Evolutionary conservation across 2,329 filamentous ascomycete genomes (phyloP).

Genomic region (Boeremia lycopersici): DNA sequence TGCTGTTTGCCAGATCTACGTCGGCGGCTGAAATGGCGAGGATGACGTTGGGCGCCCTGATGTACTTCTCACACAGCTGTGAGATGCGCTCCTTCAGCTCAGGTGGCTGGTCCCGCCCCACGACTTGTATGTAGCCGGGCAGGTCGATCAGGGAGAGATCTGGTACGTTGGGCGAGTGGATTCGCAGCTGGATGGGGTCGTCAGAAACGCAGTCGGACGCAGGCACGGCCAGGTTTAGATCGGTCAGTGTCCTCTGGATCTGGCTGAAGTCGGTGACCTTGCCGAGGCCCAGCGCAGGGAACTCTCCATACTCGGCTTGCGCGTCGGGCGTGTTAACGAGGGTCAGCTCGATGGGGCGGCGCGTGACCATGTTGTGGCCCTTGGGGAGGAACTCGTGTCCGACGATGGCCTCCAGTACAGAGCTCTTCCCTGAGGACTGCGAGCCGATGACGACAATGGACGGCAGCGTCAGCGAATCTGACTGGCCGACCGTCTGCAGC

Average conservation of each 20-base stretch:
- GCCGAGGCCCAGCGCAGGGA: slow-evolving; percentile 86
- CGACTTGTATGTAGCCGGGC: slow-evolving; percentile 96
- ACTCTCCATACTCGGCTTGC: slow-evolving; percentile 90
- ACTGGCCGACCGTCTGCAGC: slow-evolving; percentile 89
- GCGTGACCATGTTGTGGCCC: slow-evolving; percentile 98
- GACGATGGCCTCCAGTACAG: slow-evolving; percentile 93
- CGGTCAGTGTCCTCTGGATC: slow-evolving; percentile 91
- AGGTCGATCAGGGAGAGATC: slow-evolving; percentile 96
- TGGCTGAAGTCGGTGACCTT: slow-evolving; percentile 91
- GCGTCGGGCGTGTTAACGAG: slow-evolving; percentile 92
- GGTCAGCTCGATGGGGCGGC: slow-evolving; percentile 93
- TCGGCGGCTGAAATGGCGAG: slow-evolving; percentile 96
- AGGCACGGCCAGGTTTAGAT: slow-evolving; percentile 91
- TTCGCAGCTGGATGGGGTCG: slow-evolving; percentile 93
- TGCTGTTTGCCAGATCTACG: slow-evolving; percentile 96
- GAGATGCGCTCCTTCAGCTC: slow-evolving; percentile 95
- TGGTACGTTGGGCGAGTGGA: slow-evolving; percentile 93
- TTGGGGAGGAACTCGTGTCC: slow-evolving; percentile 98
- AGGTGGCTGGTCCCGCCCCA: slow-evolving; percentile 85
- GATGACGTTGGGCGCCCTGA: slow-evolving; percentile 93
- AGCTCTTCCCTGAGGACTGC: slow-evolving; percentile 97
- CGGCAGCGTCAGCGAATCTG: slow-evolving; percentile 82
- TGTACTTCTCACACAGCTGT: slow-evolving; percentile 97
- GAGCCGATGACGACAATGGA: slow-evolving; percentile 99
- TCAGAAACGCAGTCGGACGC: slow-evolving; percentile 92